phyloP scores from a whole-genome alignment of 208 protist species.

The Leishmania mexicana region DNA sequence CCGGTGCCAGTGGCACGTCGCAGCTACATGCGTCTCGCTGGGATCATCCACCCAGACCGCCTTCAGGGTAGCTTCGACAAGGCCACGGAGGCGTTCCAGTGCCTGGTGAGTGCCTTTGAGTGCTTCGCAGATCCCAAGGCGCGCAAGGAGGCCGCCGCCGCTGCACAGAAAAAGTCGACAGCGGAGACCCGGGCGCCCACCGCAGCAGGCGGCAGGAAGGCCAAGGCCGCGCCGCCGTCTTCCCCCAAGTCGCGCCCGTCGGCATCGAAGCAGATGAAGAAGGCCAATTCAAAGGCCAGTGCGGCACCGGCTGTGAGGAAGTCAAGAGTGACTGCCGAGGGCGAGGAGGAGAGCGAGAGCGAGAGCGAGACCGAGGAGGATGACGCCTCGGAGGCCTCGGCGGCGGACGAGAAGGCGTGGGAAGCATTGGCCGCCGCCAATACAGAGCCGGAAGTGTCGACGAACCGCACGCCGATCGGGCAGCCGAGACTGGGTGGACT shows the following conservation, averaged over 20 bases:
- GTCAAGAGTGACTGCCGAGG: constrained; percentile 19
- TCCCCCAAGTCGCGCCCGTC: not conserved
- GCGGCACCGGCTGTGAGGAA: constrained; percentile 16
- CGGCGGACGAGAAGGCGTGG: constrained; percentile 26
- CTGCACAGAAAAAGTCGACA: not conserved
- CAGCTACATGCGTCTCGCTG: constrained; percentile 84
- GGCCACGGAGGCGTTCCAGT: constrained; percentile 85
- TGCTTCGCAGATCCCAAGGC: constrained; percentile 64
- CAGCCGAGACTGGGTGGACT: constrained; percentile 45
- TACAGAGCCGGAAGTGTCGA: constrained; percentile 59
- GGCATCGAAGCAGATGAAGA: constrained; percentile 2
- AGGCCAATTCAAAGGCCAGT: not conserved
- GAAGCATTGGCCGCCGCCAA: constrained; percentile 34
- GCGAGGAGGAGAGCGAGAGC: constrained; percentile 13
- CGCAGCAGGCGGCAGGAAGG: not conserved
- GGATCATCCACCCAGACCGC: constrained; percentile 82
- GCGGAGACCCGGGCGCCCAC: not conserved
- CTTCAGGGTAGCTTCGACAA: constrained; percentile 61
- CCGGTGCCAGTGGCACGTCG: constrained; percentile 66
- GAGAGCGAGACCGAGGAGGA: constrained; percentile 35
- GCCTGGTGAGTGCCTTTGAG: constrained; percentile 84
- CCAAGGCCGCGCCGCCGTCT: constrained; percentile 3
- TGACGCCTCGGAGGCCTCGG: constrained; percentile 22
- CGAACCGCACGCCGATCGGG: constrained; percentile 71
- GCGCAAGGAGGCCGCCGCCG: constrained; percentile 44